A percentile compares a stretch with the other conserved stretches of the same genome.
phyloP scores from a whole-genome alignment of 306 rosid genomes.

The Alnus rubra region DNA sequence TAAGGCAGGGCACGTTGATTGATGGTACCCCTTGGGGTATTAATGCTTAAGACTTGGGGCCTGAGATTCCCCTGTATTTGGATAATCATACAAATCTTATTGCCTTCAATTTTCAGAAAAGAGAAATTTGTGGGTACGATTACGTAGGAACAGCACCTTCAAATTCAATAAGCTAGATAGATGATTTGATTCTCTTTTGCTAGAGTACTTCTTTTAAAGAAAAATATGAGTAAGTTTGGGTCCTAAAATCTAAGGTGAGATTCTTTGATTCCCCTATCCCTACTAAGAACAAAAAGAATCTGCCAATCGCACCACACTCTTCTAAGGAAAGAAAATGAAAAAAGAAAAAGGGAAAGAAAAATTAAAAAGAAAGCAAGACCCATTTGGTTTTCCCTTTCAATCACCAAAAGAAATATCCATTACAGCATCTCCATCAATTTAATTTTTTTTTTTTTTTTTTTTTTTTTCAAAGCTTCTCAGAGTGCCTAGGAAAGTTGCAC shows the following conservation, averaged over 20 bases:
- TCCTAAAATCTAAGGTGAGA: conserved; percentile 81
- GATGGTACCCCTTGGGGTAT: conserved; percentile 27
- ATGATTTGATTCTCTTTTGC: conserved; percentile 34
- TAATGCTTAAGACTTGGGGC: conserved; percentile 40
- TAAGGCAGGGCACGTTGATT: conserved; percentile 21
- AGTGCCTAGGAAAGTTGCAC: conserved; percentile 56
- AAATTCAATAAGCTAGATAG: conserved; percentile 26
- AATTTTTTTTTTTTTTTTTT: conserved; percentile 6
- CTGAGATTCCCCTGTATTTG: conserved; percentile 47
- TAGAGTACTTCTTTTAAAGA: conserved; percentile 33
- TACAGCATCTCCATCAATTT: conserved; percentile 41
- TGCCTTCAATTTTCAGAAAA: conserved; percentile 34
- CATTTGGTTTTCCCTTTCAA: conserved; percentile 49
- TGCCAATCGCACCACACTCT: conserved; percentile 63
- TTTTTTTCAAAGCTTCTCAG: conserved; percentile 38
- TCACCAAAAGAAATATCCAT: conserved; percentile 53
- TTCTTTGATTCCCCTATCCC: conserved; percentile 86
- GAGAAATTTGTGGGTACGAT: conserved; percentile 22
- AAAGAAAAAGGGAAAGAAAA: conserved; percentile 27
- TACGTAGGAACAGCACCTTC: conserved; percentile 37
- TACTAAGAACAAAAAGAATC: conserved; percentile 87
- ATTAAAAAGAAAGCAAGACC: conserved; percentile 28
- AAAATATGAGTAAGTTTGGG: conserved; percentile 39
- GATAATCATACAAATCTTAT: conserved; percentile 34
- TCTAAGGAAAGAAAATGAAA: conserved; percentile 29